These are phyloP conservation scores for Alternaria gansuensis DNA, from an alignment of 2,329 filamentous ascomycete species.

Conservation along the genomic window DNA sequence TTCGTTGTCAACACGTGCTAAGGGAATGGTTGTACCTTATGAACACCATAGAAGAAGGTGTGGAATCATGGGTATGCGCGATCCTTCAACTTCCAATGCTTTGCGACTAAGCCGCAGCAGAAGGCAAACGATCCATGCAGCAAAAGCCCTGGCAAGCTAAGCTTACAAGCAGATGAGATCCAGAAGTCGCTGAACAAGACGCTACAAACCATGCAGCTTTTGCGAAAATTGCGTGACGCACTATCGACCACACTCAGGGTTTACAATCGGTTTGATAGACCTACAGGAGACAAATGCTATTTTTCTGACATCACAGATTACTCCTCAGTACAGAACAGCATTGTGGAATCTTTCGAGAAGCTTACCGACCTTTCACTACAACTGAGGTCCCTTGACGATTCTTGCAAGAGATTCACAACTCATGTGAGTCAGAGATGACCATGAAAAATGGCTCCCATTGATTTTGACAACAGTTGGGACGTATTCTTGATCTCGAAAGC, in stretches of 20 bases:
- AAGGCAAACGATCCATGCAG: conserved; percentile 5
- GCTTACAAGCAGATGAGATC: neutral
- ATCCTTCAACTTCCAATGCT: neutral
- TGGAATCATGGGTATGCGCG: conserved; percentile 13
- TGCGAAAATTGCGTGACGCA: conserved; percentile 11
- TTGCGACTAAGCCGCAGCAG: neutral
- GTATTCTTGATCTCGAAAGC: conserved; percentile 14
- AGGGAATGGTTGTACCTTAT: conserved; percentile 17
- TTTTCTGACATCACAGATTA: conserved; percentile 19
- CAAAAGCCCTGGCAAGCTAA: too few species aligned
- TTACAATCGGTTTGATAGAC: conserved; percentile 11
- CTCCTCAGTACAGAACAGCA: neutral
- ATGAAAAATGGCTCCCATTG: too few species aligned
- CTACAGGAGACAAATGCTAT: conserved; percentile 21
- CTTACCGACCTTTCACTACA: conserved; percentile 13
- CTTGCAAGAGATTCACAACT: conserved; percentile 17
- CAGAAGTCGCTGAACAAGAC: conserved; percentile 15
- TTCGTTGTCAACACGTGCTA: conserved; percentile 7
- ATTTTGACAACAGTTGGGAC: conserved; percentile 10
- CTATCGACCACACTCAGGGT: conserved; percentile 14
- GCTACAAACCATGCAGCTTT: conserved; percentile 12
- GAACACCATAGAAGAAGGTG: conserved; percentile 13
- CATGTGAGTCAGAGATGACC: conserved; percentile 9
- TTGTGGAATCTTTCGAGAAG: conserved; percentile 21
- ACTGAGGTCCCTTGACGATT: conserved; percentile 15